Percentiles rank a stretch among this genome's conserved stretches.
phyloP scores from a whole-genome alignment of 108 stramenopile species.

The Schizochytrium sp. region DNA sequence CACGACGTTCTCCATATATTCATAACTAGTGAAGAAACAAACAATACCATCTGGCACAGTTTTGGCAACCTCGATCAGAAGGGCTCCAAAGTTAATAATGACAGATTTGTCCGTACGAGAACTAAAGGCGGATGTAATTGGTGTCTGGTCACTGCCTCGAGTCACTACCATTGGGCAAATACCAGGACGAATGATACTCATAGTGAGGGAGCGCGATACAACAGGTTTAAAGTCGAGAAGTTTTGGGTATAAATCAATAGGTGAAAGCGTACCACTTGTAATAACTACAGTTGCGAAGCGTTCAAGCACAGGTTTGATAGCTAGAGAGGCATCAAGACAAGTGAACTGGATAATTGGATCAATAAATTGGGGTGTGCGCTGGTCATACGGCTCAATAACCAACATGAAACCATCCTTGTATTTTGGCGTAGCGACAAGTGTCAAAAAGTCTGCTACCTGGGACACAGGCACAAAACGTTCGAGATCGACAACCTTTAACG shows the following conservation, averaged over 20 bases:
- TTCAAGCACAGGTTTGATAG: slow-evolving; percentile 96
- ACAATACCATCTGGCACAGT: slow-evolving; percentile 95
- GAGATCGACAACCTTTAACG: slow-evolving; percentile 88
- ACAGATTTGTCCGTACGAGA: slow-evolving; percentile 91
- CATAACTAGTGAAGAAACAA: slow-evolving; percentile 97
- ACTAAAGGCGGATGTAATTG: slow-evolving; percentile 88
- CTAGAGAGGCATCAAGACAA: slow-evolving; percentile 93
- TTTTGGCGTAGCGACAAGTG: slow-evolving; percentile 84
- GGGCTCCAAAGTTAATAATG: slow-evolving; percentile 88
- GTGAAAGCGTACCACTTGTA: slow-evolving; percentile 96
- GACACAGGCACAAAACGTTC: slow-evolving; percentile 79
- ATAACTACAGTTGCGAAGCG: slow-evolving; percentile 95
- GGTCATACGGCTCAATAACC: slow-evolving; percentile 89
- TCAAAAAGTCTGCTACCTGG: slow-evolving; percentile 93
- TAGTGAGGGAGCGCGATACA: slow-evolving; percentile 90
- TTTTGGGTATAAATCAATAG: slow-evolving; percentile 98
- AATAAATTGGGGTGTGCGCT: slow-evolving; percentile 37
- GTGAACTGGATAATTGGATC: slow-evolving; percentile 75
- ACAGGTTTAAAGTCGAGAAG: slow-evolving; percentile 95
- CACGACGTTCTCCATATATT: slow-evolving; percentile 95
- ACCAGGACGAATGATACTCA: slow-evolving; percentile 98
- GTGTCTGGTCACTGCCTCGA: slow-evolving; percentile 86
- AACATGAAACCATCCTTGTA: slow-evolving; percentile 97
- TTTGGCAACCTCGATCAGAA: slow-evolving; percentile 89
- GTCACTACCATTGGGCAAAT: slow-evolving; percentile 96